phyloP scores from a whole-genome alignment of 306 rosid genomes.

The Oemleria cerasiformis region DNA sequence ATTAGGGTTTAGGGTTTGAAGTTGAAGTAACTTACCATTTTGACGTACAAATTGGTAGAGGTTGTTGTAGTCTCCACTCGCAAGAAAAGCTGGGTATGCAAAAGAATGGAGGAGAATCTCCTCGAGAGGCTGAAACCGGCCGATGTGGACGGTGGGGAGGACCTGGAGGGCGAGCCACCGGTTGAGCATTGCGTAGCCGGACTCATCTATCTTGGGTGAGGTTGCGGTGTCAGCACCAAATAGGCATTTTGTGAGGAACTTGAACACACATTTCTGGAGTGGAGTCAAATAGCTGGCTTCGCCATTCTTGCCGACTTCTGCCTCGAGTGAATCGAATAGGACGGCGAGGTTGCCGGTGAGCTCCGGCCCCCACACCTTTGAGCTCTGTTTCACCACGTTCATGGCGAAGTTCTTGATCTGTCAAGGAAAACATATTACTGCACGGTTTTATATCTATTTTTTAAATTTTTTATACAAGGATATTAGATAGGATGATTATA shows the following conservation, averaged over 20 bases:
- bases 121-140: slow-evolving; percentile 72
- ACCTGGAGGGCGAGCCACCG: slow-evolving; percentile 85
- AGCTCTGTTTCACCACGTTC: slow-evolving; percentile 61
- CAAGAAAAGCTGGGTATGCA: slow-evolving; percentile 63
- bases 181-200: slow-evolving; percentile 55
- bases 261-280: slow-evolving; percentile 55
- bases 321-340: slow-evolving; percentile 60
- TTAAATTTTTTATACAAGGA: too few relatives aligned
- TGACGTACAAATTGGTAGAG: slow-evolving; percentile 51
- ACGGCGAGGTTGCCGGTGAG: slow-evolving; percentile 41
- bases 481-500: too few relatives aligned
- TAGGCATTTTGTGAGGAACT: slow-evolving; percentile 53
- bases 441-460: too few relatives aligned
- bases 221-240: slow-evolving; percentile 61
- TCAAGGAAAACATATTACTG: not conserved
- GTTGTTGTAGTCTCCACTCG: slow-evolving; percentile 58
- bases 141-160: slow-evolving; percentile 59
- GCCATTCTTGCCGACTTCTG: slow-evolving; percentile 34
- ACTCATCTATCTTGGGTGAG: slow-evolving; percentile 48
- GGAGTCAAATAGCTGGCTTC: slow-evolving; percentile 37
- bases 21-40: slow-evolving; percentile 40
- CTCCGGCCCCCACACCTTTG: slow-evolving; percentile 63
- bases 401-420: slow-evolving; percentile 61
- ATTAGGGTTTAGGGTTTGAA: too few relatives aligned
- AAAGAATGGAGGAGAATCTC: slow-evolving; percentile 88